Percentiles rank a stretch among this genome's conserved stretches.
These are phyloP conservation scores for Alternaria sp. DNA, from an alignment of 2,329 filamentous ascomycete species.

Conservation along the genomic window DNA sequence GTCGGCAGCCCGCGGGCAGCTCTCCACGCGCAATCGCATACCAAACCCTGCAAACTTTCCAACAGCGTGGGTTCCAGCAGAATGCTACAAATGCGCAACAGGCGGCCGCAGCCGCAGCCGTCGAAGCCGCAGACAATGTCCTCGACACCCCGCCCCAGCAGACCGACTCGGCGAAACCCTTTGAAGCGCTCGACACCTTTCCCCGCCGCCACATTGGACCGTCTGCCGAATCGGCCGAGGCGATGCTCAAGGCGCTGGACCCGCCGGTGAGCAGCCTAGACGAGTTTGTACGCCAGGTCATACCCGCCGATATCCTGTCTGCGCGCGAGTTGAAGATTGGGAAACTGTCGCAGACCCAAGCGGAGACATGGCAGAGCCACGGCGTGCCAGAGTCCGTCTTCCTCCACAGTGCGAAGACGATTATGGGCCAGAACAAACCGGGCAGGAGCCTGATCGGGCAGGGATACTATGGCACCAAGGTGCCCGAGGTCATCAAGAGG, in stretches of 20 bases:
- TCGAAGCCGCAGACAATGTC: conserved; percentile 42
- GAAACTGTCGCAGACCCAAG: conserved; percentile 51
- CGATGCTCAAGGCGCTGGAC: conserved; percentile 82
- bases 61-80: conserved; percentile 38
- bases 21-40: conserved; percentile 29
- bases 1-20: conserved; percentile 29
- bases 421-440: conserved; percentile 68
- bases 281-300: conserved; percentile 82
- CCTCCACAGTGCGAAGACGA: conserved; percentile 61
- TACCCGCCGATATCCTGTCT: conserved; percentile 81
- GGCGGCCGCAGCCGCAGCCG: conserved; percentile 29
- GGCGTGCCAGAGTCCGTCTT: conserved; percentile 67
- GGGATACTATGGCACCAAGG: conserved; percentile 87
- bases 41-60: conserved; percentile 26
- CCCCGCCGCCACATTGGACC: conserved; percentile 88
- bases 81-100: conserved; percentile 28
- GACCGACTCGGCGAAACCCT: conserved; percentile 36
- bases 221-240: conserved; percentile 69
- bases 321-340: conserved; percentile 67
- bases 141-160: conserved; percentile 39
- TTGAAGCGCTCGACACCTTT: conserved; percentile 69
- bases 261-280: conserved; percentile 78
- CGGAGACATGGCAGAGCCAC: conserved; percentile 49
- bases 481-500: conserved; percentile 88
- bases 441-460: conserved; percentile 78